Evolutionary conservation across 495 filamentous ascomycete genomes (phyloP), one percentile per base, ranked within the genome.

Genomic region (Rhypophila decipiens): DNA sequence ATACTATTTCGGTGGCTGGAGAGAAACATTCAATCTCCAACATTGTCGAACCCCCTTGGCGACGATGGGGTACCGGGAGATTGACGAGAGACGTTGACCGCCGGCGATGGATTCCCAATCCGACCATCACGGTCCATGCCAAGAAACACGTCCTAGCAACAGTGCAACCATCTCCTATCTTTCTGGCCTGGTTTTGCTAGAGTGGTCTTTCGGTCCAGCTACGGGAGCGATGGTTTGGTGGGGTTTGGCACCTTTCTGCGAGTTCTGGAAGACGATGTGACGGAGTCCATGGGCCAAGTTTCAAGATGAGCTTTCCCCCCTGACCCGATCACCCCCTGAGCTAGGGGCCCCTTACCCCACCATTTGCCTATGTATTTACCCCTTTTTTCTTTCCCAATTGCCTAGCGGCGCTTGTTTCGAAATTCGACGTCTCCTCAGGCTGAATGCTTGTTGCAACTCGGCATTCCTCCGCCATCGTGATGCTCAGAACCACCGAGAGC

Each of bases 261-360:
- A 31, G 34, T 61, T 61, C 59, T 59, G 50, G 59, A 61, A 61
- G 53, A 51, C 53, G 49, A 52, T 61, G 56, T 47, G 50, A 56
- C 59, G 34, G 18, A 19, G 11, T 7, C 13, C 27, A 13, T 24
- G 43, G 18, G 36, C 19, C 51, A 15, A 53, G 58, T 60, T 60
- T 60, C 58, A 58, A 47, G 39, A n/a, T n/a, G n/a, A n/a, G n/a
- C n/a, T n/a, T n/a, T 31, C 27, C 27, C 13, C 27, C 13, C 7
- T 31, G 27, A 31, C 27, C 13, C 7, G 27, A 31, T 13, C 27
- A 7, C 52, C 27, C 27, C 27, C 27, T 31, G 27, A 31, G 27
- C 7, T n/a, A 31, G 27, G 7, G 7, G 13, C 27, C 27, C 27
- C 27, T 7, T 13, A 31, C 7, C 13, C 27, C 27, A 31, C 27